Conservation (phyloP, 306 rosid species). For the Pterocarpus santalinus region DNA sequence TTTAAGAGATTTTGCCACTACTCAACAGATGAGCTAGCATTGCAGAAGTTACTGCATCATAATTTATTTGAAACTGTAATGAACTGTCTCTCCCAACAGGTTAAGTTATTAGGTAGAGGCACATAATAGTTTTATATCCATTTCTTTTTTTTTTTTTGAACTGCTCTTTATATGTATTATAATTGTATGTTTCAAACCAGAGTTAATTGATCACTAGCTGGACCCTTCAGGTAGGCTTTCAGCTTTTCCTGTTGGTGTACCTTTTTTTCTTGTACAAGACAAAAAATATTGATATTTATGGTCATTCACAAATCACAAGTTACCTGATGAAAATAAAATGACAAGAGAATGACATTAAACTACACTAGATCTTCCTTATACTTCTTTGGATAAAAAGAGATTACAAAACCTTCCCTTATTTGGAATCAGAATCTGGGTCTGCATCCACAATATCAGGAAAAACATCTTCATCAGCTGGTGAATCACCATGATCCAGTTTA, state of each 20-base stretch:
- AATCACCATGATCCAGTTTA: slow-evolving; percentile 39
- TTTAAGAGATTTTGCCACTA: slow-evolving; percentile 68
- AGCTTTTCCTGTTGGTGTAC: too few relatives aligned
- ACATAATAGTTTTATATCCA: too few relatives aligned
- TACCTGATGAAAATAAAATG: background rate
- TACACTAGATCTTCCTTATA: background rate
- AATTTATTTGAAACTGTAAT: slow-evolving; percentile 28
- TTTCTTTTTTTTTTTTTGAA: too few relatives aligned
- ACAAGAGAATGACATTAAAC: background rate
- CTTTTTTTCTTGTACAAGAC: too few relatives aligned
- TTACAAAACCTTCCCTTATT: slow-evolving; percentile 35
- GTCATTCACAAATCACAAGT: too few relatives aligned
- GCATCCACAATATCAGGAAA: slow-evolving; percentile 80
- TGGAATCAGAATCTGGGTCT: slow-evolving; percentile 72
- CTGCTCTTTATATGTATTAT: too few relatives aligned
- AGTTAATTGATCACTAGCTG: too few relatives aligned
- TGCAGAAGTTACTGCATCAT: slow-evolving; percentile 35
- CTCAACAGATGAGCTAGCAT: slow-evolving; percentile 46
- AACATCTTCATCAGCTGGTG: slow-evolving; percentile 51
- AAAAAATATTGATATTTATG: too few relatives aligned
- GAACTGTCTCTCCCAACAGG: background rate
- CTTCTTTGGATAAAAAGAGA: slow-evolving; percentile 7
- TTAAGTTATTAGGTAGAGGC: background rate
- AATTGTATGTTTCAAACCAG: too few relatives aligned
- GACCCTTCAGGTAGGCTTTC: too few relatives aligned